A percentile compares a stretch with the other conserved stretches of the same genome.
Conservation (phyloP, 805 yeast genomes). For the Candida berthetii region DNA sequence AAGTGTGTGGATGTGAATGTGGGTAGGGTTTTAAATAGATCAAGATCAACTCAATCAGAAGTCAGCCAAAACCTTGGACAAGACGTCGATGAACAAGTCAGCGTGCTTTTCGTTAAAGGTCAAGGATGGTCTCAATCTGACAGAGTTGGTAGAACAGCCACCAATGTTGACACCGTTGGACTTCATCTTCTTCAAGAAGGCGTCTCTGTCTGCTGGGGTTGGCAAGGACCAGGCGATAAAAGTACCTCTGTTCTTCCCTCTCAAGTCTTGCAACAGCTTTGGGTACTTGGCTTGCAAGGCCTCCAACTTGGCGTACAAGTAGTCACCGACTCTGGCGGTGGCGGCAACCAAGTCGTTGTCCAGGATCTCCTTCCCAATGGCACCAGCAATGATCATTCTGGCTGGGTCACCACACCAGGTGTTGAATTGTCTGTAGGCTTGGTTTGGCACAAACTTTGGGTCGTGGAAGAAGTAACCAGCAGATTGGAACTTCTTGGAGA, state of each 20-base stretch:
- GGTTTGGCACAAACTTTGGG: slow-evolving; percentile 65
- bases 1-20: no score
- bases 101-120: slow-evolving; percentile 79
- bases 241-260: slow-evolving; percentile 74
- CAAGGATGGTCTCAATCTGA: slow-evolving; percentile 77
- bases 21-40: no score
- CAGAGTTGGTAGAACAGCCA: slow-evolving; percentile 75
- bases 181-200: slow-evolving; percentile 55
- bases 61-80: slow-evolving; percentile 27
- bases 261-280: slow-evolving; percentile 41
- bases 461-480: slow-evolving; percentile 83
- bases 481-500: slow-evolving; percentile 84
- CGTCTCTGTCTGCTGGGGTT: slow-evolving; percentile 48
- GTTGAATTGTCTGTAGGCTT: slow-evolving; percentile 86
- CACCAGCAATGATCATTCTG: slow-evolving; percentile 67
- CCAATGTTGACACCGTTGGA: slow-evolving; percentile 71
- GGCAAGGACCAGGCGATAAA: slow-evolving; percentile 78
- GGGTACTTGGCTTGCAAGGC: slow-evolving; percentile 51
- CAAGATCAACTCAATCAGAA: neutral
- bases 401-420: slow-evolving; percentile 95
- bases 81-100: slow-evolving; percentile 47
- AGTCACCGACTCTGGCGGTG: slow-evolving; percentile 59
- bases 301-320: slow-evolving; percentile 53
- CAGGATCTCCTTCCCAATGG: slow-evolving; percentile 60
- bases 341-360: slow-evolving; percentile 52